Conservation (phyloP, 1,284 basidiomycete genomes). For the Leccinum fuscescens region DNA sequence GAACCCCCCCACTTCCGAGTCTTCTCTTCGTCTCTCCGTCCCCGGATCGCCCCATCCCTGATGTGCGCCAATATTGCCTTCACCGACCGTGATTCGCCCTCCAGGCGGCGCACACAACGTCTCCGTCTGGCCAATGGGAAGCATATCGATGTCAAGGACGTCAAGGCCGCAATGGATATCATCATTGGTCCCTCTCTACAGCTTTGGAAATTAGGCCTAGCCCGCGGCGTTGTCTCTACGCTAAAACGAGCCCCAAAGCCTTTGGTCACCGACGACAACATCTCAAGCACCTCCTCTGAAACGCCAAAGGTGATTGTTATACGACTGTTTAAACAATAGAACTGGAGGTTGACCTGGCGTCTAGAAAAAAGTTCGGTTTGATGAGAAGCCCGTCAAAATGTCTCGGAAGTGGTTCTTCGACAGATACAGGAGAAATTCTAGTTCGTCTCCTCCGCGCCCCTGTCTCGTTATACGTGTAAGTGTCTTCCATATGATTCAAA, state of each 20-base stretch:
- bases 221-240: neutral
- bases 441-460: slow-evolving; percentile 24
- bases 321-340: neutral
- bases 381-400: slow-evolving; percentile 28
- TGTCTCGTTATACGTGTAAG: slow-evolving; percentile 30
- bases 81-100: slow-evolving; percentile 6
- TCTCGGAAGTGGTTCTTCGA: slow-evolving; percentile 24
- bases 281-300: slow-evolving; percentile 11
- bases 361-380: slow-evolving; percentile 29
- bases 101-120: slow-evolving; percentile 9
- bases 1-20: neutral
- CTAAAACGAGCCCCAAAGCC: slow-evolving; percentile 10
- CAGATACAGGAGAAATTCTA: slow-evolving; percentile 11
- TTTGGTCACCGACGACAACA: slow-evolving; percentile 1
- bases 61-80: slow-evolving; percentile 18
- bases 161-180: slow-evolving; percentile 20
- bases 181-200: slow-evolving; percentile 25
- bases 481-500: neutral
- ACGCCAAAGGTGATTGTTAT: slow-evolving; percentile 18
- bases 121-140: slow-evolving; percentile 16
- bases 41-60: neutral
- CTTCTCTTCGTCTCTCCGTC: neutral
- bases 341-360: slow-evolving; percentile 10
- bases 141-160: slow-evolving; percentile 14
- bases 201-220: slow-evolving; percentile 22